Evolutionary conservation across 139 green algal genomes (phyloP).

Genomic region (Auxenochlorella protothecoides): DNA sequence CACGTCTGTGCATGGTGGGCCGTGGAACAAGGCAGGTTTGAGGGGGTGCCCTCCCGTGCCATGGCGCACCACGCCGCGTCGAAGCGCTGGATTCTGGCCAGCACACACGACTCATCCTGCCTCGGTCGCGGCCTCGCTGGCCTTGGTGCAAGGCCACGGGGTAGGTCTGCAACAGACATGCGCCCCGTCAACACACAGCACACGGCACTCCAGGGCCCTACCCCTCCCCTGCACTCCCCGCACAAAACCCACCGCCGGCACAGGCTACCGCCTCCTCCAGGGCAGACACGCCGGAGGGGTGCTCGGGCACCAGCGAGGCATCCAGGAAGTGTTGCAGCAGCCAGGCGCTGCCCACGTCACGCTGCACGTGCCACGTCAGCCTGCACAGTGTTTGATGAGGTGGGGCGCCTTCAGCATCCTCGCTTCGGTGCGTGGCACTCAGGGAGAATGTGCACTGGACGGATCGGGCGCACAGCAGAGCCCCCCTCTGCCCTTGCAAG

Average conservation of each 20-base stretch:
- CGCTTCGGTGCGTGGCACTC: too few species aligned
- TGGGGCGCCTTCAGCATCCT: too few species aligned
- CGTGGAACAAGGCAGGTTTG: too few species aligned
- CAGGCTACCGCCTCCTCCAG: conserved; percentile 17
- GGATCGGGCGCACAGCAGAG: background rate
- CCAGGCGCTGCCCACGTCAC: conserved; percentile 1
- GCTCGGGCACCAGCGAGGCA: background rate
- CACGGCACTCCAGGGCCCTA: background rate
- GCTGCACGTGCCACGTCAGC: conserved; percentile 4
- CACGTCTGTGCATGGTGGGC: background rate
- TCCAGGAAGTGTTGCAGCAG: conserved; percentile 21
- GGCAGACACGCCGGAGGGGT: background rate
- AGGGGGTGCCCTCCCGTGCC: too few species aligned
- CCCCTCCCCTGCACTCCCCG: too few species aligned
- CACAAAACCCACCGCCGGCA: conserved; percentile 1
- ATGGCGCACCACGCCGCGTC: too few species aligned
- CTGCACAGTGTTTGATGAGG: background rate
- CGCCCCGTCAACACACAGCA: too few species aligned
- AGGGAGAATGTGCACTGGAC: background rate
- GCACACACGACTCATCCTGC: background rate
- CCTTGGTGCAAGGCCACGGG: background rate
- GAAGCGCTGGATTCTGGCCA: background rate
- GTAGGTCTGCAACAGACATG: background rate
- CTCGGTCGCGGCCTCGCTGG: background rate
- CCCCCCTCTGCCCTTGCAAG: background rate